phyloP scores from a whole-genome alignment of 257 asterid genomes.

The Nicotiana paniculata region DNA sequence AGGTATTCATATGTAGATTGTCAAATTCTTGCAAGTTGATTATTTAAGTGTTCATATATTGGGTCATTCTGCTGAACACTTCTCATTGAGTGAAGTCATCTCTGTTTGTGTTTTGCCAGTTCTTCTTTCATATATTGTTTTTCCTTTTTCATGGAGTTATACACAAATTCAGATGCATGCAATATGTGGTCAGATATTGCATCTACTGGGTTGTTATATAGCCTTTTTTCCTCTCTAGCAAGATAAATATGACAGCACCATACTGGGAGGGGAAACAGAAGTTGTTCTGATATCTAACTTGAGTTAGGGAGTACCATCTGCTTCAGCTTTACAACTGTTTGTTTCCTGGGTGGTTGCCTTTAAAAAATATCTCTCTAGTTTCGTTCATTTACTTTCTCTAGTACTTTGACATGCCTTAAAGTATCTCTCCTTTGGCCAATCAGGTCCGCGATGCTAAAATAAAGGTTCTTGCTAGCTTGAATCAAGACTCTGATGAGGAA shows the following conservation, averaged over 20 bases:
- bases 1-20: constrained; percentile 36
- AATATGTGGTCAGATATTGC: not conserved
- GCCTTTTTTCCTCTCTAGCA: not conserved
- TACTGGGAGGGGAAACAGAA: not conserved
- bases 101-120: not conserved
- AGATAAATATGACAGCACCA: not conserved
- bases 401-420: not conserved
- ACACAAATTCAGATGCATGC: not conserved
- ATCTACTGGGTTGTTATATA: not conserved
- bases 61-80: not conserved
- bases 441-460: constrained; percentile 93
- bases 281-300: not conserved
- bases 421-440: constrained; percentile 25
- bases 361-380: not conserved
- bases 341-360: not conserved
- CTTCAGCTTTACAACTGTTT: not conserved
- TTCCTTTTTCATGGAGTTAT: not conserved
- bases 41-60: not conserved
- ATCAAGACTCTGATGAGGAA: constrained; percentile 67
- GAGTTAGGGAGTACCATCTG: not conserved
- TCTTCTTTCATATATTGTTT: not conserved
- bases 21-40: not conserved
- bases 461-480: constrained; percentile 67
- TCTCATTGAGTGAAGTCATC: constrained; percentile 2
- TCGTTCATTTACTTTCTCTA: not conserved